Conservation (phyloP, 345 rosid genomes). For the Pistacia atlantica region DNA sequence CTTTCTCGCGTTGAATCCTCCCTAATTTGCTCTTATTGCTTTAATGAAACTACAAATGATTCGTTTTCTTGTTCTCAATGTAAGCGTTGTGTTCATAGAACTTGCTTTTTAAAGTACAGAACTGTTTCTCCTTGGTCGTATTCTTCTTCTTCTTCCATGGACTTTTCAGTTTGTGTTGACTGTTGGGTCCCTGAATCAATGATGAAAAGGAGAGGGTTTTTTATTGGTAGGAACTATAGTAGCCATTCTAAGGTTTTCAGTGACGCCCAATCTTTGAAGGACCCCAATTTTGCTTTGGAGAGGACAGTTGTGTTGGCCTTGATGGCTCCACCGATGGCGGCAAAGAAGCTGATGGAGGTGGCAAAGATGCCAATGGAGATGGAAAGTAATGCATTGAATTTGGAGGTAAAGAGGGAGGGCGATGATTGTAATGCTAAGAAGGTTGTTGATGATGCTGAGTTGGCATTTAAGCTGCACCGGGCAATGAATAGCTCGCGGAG, state of each 20-base stretch:
- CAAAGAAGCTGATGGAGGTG: conserved; percentile 23
- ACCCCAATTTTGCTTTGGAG: conserved; percentile 14
- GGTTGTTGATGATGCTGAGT: conserved; percentile 26
- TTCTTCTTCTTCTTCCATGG: conserved; percentile 27
- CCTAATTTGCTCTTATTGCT: conserved; percentile 58
- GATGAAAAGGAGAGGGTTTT: conserved; percentile 17
- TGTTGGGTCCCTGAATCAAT: conserved; percentile 62
- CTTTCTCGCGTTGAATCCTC: conserved; percentile 35
- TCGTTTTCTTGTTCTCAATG: conserved; percentile 38
- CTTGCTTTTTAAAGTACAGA: conserved; percentile 38
- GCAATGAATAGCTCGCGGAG: conserved; percentile 36
- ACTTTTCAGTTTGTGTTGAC: conserved; percentile 51
- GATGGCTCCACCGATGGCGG: conserved; percentile 33
- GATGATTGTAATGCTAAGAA: conserved; percentile 1
- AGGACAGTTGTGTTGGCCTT: conserved; percentile 28
- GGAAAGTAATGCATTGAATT: conserved; percentile 20
- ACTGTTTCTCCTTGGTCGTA: conserved; percentile 44
- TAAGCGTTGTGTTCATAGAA: conserved; percentile 36
- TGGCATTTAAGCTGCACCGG: conserved; percentile 40
- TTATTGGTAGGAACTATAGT: conserved; percentile 18
- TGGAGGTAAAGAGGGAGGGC: conserved; percentile 8
- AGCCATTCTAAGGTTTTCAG: conserved; percentile 18
- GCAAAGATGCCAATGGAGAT: conserved; percentile 25
- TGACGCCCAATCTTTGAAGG: conserved; percentile 20
- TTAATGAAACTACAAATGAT: conserved; percentile 26